Conservation (phyloP, 495 filamentous ascomycete species). For the Neurospora terricola region DNA sequence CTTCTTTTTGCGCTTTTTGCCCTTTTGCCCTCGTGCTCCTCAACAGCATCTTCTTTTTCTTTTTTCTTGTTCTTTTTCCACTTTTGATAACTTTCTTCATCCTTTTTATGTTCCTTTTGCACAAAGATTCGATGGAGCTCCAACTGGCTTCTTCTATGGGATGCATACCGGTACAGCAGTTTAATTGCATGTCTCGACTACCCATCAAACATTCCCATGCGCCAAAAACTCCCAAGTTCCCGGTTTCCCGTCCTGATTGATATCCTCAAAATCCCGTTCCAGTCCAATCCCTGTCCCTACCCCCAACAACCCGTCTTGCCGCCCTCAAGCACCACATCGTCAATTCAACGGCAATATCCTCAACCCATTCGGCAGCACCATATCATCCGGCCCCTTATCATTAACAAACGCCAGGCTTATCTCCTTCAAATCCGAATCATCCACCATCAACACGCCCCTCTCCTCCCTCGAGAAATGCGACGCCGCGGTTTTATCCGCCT, state of each 20-base stretch:
- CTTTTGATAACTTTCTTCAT: too few relatives aligned
- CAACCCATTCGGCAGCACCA: slow-evolving; percentile 19
- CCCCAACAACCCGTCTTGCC: not conserved
- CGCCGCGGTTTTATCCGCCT: slow-evolving; percentile 4
- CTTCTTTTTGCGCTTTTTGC: not conserved
- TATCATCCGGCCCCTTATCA: slow-evolving; percentile 14
- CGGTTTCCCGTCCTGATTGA: too few relatives aligned
- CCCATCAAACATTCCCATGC: too few relatives aligned
- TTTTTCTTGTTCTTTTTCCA: not conserved
- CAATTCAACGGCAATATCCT: slow-evolving; percentile 18
- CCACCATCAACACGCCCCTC: slow-evolving; percentile 5
- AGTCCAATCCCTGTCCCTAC: not conserved
- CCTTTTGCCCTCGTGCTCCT: too few relatives aligned
- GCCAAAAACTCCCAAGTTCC: too few relatives aligned
- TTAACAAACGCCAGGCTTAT: slow-evolving; percentile 20
- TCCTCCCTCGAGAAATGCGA: not conserved
- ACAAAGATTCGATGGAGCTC: too few relatives aligned
- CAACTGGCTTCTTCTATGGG: too few relatives aligned
- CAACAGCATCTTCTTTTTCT: not conserved
- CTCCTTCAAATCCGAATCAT: slow-evolving; percentile 16
- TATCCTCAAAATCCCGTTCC: too few relatives aligned
- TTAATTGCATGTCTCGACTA: too few relatives aligned
- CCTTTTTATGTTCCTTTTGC: too few relatives aligned
- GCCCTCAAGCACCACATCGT: not conserved
- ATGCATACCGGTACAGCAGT: too few relatives aligned